Evolutionary conservation across 2,329 filamentous ascomycete genomes (phyloP), one percentile per base, ranked within the genome.

Genomic region (Botrytis medusae): DNA sequence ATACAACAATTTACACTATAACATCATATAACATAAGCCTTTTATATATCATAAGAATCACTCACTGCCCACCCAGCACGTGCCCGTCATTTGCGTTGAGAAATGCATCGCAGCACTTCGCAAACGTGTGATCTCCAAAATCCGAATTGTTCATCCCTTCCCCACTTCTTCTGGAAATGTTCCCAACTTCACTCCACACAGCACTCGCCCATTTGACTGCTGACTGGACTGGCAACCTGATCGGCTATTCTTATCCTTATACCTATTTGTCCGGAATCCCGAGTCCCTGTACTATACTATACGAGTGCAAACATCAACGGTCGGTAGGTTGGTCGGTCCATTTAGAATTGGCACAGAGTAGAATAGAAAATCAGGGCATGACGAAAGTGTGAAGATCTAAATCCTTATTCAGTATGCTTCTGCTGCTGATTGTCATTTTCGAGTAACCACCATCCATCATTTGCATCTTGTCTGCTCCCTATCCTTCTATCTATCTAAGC

Each of bases 281-380:
- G 32, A 62, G 37, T 40, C 22, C 60, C 34, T 40, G 37, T 12
- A 37, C 37, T 37, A 37, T 37, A 37, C 34, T 37, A 40, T 9
- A 69, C 65, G 48, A 69, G 42, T 69, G 65, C 37, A 69, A 69
- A 69, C 51, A 57, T 57, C 16, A 29, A 57, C 51, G 51, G 65
- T 68, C 64, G 65, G 65, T 34, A 68, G 65, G 65, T 57, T 34
- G 65, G n/a, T 57, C 48, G 65, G n/a, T 57, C 65, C 37, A 68
- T 57, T 20, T 3, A 42, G 34, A 32, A 16, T 54, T 16, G 48
- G 48, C 16, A 54, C 48, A 48, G 22, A 8, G 22, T 34, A 65
- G 42, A 65, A 32, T 22, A 25, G 40, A 25, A 22, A 46, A 34
- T 16, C 62, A 67, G 44, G 44, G 63, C 44, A 67, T 67, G 63